Base-by-base conservation (phyloP, 1,284 basidiomycete species). In the Melanopsichium pennsylvanicum region DNA sequence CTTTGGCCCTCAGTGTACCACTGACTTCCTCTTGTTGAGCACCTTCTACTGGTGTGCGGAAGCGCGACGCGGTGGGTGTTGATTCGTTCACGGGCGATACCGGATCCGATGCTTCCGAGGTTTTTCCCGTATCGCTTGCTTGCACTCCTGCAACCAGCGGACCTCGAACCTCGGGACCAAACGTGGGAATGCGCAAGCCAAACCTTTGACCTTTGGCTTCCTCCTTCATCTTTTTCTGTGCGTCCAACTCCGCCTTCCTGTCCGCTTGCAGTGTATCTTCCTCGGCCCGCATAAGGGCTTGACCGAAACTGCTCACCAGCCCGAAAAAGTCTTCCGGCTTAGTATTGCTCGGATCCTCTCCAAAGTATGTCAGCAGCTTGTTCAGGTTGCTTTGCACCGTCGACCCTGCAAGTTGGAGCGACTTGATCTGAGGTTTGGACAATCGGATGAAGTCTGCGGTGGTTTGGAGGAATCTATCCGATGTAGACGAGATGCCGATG, bases 241-340 rank as follows among this genome's bases (percentile, higher is more conserved):
- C 72, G 25, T 68, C 72, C 23, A 63, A n/a, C 39, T 70, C 69
- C 12, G 54, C 62, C 58, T 69, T 70, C 12, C 57, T 31, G 22
- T 78, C 75, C 22, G 60, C 64, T 45, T 74, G 70, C 42, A 74
- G 34, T n/a, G 66, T 72, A 15, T 78, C 75, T 19, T 73, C 75
- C 34, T 78, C 75, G 0, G 75, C 75, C 3, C 74, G 55, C 75
- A 78, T 78, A 37, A 78, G 37, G 6, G 63, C 61, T 35, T 78
- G 75, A 2, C 74, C 75, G 19, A 78, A 78, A 26, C 60, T 66
- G 35, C 66, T 52, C 15, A 76, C 41, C 29, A 69, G 35, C 2
- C 52, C 57, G 47, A 78, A 78, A 34, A 78, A 78, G 21, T 76
- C 75, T 29, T 78, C 75, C 10, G 74, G 56, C 46, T 71, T 76